Evolutionary conservation across 2,329 filamentous ascomycete species (phyloP), one percentile per base, ranked within the genome.

Genomic region (Pestalotiopsis sp.): DNA sequence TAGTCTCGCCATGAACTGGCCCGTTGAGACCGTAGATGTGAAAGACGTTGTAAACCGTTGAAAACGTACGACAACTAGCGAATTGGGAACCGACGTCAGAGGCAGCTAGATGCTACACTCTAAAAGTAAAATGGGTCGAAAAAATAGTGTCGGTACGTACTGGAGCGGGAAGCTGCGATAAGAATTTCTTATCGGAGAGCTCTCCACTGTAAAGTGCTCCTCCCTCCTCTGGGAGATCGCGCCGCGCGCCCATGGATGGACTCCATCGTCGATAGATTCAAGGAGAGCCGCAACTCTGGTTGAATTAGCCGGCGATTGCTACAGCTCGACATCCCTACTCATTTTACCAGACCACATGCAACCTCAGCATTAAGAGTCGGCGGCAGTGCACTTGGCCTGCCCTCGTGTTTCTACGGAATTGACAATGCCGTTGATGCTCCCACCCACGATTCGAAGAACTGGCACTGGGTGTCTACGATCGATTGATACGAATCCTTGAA

Each of bases 1-100:
- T 69, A 49, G 7, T 71, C 69, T 49, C 67, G 72, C 76, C 76
- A 78, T 78, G 69, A 69, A 64, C 38, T 12, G 39, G 20, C n/a
- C 27, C 4, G 39, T 23, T n/a, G 2, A 36, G n/a, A 12, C 12
- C 17, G 59, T 12, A 12, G 9, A 38, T 36, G 13, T 62, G 59
- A 11, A 36, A 17, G 20, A n/a, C 27, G 59, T n/a, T 13, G n/a
- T 7, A 39, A 62, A 39, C 14, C 9, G 12, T 39, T 62, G 12
- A 20, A 17, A 36, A 39, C 17, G n/a, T 36, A 20, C 27, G 59
- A 17, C 6, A 4, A 39, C 17, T 27, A 36, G 57, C 20, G 25
- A 59, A 27, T 12, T n/a, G 11, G 5, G 23, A 31, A n/a, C 23
- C 13, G 14, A 58, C 52, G 11, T 58, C n/a, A 58, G n/a, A 9